These are phyloP conservation scores for Pleurozium schreberi DNA, from an alignment of 225 moss, liverwort and hornwort species.

Conservation along the genomic window DNA sequence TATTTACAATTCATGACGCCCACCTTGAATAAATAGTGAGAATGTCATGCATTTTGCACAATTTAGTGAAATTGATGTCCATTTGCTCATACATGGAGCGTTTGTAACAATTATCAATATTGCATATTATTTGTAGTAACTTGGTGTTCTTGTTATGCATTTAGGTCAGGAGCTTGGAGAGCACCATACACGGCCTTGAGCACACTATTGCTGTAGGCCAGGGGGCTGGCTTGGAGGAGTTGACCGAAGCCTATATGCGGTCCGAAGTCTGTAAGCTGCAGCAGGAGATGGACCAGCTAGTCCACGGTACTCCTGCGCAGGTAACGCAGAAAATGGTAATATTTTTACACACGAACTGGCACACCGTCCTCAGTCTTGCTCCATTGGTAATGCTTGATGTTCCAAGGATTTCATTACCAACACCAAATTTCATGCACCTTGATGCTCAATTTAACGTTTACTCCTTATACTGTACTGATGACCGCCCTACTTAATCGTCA, in stretches of 20 bases:
- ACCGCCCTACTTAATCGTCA: too few species aligned
- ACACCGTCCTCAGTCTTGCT: not conserved
- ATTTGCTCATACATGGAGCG: too few species aligned
- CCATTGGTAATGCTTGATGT: not conserved
- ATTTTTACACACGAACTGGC: not conserved
- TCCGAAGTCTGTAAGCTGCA: slow-evolving; percentile 72
- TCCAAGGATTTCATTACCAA: not conserved
- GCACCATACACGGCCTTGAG: slow-evolving; percentile 68
- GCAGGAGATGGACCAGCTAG: slow-evolving; percentile 85
- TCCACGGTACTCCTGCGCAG: slow-evolving; percentile 78
- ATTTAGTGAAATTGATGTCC: too few species aligned
- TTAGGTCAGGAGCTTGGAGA: slow-evolving; percentile 85
- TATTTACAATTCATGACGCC: not conserved
- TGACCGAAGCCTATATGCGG: slow-evolving; percentile 72
- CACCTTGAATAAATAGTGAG: not conserved
- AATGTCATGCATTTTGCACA: not conserved
- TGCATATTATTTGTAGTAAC: not conserved
- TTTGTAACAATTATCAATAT: not conserved
- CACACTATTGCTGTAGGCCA: slow-evolving; percentile 68
- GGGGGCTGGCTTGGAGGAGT: slow-evolving; percentile 67
- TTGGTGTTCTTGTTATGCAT: not conserved
- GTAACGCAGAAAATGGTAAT: slow-evolving; percentile 16
- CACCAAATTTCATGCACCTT: not conserved
- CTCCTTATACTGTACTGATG: not conserved
- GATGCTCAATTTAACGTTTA: not conserved